Evolutionary conservation across 176 grass and related monocot genomes (phyloP).

Genomic region (Ananas comosus): DNA sequence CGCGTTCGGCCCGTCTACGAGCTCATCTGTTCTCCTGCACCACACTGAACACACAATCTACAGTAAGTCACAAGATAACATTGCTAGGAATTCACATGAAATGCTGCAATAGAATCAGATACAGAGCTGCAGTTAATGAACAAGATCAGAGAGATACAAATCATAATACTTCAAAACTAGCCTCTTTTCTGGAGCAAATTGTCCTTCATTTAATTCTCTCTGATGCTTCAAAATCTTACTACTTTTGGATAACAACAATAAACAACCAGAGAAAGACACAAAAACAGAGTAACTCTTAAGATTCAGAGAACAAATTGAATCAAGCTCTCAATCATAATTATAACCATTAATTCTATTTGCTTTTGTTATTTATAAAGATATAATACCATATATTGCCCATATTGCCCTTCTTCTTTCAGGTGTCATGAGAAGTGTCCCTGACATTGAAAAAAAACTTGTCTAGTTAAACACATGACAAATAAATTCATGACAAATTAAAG

Average conservation of each 20-base stretch:
- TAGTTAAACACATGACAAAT: not conserved
- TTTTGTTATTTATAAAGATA: conserved; percentile 6
- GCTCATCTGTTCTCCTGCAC: conserved; percentile 94
- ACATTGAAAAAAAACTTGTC: not conserved
- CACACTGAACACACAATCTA: conserved; percentile 42
- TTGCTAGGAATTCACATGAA: not conserved
- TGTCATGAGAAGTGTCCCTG: conserved; percentile 92
- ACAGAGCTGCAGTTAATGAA: not conserved
- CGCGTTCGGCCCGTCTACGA: conserved; percentile 78
- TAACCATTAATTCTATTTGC: not conserved
- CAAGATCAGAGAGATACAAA: not conserved
- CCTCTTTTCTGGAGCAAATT: not conserved
- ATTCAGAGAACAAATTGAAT: too few relatives aligned
- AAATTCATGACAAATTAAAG: not conserved
- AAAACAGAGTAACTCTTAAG: too few relatives aligned
- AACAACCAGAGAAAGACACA: too few relatives aligned
- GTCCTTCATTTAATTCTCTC: not conserved
- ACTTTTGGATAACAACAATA: too few relatives aligned
- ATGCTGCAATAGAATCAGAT: not conserved
- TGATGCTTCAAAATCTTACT: too few relatives aligned
- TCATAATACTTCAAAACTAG: not conserved
- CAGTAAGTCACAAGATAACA: not conserved
- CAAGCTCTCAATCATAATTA: too few relatives aligned
- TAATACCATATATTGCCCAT: conserved; percentile 88
- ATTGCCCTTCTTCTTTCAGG: conserved; percentile 80